Conservation (phyloP, 352 stramenopile species). For the Globisporangium iwayamae region DNA sequence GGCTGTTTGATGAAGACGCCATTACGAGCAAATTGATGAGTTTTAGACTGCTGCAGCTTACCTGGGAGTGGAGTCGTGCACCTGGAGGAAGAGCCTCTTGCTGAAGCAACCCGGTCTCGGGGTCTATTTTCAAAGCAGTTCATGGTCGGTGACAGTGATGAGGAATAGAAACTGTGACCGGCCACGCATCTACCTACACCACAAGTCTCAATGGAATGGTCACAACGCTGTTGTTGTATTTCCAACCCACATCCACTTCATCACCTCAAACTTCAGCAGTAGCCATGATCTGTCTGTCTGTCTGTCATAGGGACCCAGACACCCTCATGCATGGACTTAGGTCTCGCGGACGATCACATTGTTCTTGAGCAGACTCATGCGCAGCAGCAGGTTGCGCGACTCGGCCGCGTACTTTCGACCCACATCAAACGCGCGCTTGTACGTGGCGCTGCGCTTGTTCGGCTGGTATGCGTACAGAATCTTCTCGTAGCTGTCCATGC, state of each 20-base stretch:
- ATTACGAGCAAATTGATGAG: background rate
- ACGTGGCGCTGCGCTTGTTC: constrained; percentile 75
- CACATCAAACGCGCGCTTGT: constrained; percentile 76
- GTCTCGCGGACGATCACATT: constrained; percentile 76
- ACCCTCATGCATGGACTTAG: constrained; percentile 19
- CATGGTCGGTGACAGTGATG: background rate
- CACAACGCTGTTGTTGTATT: background rate
- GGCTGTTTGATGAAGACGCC: background rate
- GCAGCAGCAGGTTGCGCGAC: constrained; percentile 76
- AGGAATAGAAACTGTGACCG: background rate
- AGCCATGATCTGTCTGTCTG: background rate
- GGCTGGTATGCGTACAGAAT: constrained; percentile 78
- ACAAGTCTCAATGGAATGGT: background rate
- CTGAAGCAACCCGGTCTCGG: background rate
- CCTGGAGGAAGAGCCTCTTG: background rate
- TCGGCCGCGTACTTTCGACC: constrained; percentile 78
- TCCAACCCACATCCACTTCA: constrained; percentile 3
- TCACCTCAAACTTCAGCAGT: background rate
- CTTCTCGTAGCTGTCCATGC: constrained; percentile 89
- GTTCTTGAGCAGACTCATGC: constrained; percentile 87
- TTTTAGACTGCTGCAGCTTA: background rate
- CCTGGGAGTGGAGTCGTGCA: background rate
- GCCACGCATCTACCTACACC: background rate
- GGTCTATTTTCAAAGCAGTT: background rate
- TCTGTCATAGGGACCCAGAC: background rate